These are phyloP conservation scores for Solanum chiquidenum DNA, from an alignment of 257 asterid genomes.

Conservation along the genomic window DNA sequence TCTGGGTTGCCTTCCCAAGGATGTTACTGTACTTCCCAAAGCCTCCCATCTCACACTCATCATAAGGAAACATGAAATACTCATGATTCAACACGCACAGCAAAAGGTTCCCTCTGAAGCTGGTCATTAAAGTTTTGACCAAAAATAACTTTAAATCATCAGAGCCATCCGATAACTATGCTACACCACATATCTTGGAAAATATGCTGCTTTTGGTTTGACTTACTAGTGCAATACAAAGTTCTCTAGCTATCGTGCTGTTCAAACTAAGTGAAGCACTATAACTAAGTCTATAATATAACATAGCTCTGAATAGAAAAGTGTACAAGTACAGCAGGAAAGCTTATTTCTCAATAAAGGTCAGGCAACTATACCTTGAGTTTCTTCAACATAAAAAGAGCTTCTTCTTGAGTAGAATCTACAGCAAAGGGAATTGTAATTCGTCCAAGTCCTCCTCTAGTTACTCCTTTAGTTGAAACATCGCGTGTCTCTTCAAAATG, in stretches of 20 bases:
- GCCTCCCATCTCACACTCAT: not conserved
- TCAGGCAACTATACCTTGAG: slow-evolving; percentile 53
- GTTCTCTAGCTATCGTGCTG: not conserved
- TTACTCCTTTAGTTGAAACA: slow-evolving; percentile 13
- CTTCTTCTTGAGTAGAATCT: slow-evolving; percentile 82
- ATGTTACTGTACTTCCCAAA: not conserved
- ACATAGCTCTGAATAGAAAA: not conserved
- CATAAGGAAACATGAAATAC: not conserved
- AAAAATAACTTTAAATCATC: not conserved
- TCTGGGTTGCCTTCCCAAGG: not conserved
- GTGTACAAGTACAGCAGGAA: not conserved
- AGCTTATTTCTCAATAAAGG: not conserved
- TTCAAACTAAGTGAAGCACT: not conserved
- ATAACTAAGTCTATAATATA: not conserved
- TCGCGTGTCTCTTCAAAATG: slow-evolving; percentile 18
- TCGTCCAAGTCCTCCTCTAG: slow-evolving; percentile 32
- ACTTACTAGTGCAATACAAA: not conserved
- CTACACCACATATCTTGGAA: not conserved
- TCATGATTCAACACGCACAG: not conserved
- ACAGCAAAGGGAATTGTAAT: slow-evolving; percentile 45
- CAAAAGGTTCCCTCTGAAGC: not conserved
- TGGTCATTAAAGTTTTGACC: not conserved
- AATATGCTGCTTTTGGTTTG: not conserved
- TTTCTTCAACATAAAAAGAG: slow-evolving; percentile 53
- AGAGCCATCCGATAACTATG: not conserved